Evolutionary conservation across 1,284 basidiomycete genomes (phyloP).

Genomic region (Stygiomarasmius scandens): DNA sequence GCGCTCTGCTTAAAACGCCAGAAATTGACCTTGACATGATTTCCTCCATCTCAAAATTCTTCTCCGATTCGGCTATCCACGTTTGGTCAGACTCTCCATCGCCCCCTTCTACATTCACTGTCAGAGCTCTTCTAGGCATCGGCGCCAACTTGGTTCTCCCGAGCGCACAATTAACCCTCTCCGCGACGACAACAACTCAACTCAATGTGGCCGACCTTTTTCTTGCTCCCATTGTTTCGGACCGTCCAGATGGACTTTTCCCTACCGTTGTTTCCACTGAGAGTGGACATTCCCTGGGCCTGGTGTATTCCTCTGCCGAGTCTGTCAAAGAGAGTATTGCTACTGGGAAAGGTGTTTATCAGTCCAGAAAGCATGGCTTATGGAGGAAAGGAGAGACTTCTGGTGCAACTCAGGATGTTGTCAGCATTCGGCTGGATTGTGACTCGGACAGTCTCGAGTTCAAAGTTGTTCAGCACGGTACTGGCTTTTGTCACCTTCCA

Average conservation of each 20-base stretch:
- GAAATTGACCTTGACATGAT: conserved; percentile 71
- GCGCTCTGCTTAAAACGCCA: conserved; percentile 75
- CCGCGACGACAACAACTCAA: conserved; percentile 53
- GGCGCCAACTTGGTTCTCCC: conserved; percentile 76
- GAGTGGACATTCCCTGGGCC: conserved; percentile 80
- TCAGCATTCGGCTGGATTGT: conserved; percentile 87
- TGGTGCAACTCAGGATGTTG: conserved; percentile 89
- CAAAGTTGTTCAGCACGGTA: conserved; percentile 87
- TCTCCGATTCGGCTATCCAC: conserved; percentile 62
- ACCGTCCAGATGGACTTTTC: conserved; percentile 91
- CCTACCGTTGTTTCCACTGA: conserved; percentile 88
- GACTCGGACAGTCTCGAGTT: conserved; percentile 94
- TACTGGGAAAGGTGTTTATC: conserved; percentile 93
- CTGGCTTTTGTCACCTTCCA: conserved; percentile 93
- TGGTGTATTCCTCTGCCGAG: conserved; percentile 95
- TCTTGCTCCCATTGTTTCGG: conserved; percentile 80
- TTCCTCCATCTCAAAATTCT: conserved; percentile 74
- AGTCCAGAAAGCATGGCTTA: conserved; percentile 93
- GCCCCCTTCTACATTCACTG: conserved; percentile 54
- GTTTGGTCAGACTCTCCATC: conserved; percentile 53
- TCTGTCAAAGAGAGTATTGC: conserved; percentile 88
- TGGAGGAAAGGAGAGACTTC: conserved; percentile 98
- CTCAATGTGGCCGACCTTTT: conserved; percentile 87
- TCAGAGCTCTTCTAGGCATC: conserved; percentile 59
- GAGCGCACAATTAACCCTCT: conserved; percentile 69